phyloP scores from a whole-genome alignment of 768 basidiomycete species.

The Clitopilus hobsonii region DNA sequence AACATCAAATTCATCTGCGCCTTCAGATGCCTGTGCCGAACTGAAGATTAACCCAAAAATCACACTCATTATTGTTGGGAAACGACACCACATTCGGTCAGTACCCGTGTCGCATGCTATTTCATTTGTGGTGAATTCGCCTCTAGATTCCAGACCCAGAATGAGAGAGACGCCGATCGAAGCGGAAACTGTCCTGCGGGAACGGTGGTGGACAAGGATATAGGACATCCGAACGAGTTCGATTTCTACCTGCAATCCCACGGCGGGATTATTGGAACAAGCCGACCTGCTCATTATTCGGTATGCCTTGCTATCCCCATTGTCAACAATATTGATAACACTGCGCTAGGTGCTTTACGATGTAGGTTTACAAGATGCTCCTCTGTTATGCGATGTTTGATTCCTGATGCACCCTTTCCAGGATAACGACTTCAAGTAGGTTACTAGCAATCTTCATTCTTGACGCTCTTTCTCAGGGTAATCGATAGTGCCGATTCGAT shows the following conservation, averaged over 20 bases:
- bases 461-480: slow-evolving; percentile 1
- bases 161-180: slow-evolving; percentile 39
- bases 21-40: slow-evolving; percentile 56
- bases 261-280: slow-evolving; percentile 73
- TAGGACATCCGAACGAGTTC: slow-evolving; percentile 66
- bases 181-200: slow-evolving; percentile 76
- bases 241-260: slow-evolving; percentile 81
- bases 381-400: neutral
- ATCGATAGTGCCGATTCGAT: slow-evolving; percentile 53
- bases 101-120: neutral
- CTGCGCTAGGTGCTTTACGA: slow-evolving; percentile 33
- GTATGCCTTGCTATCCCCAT: slow-evolving; percentile 25
- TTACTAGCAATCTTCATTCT: slow-evolving; percentile 1
- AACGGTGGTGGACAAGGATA: slow-evolving; percentile 69
- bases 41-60: slow-evolving; percentile 59
- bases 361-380: slow-evolving; percentile 26
- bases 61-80: slow-evolving; percentile 77
- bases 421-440: slow-evolving; percentile 60
- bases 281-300: slow-evolving; percentile 43
- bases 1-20: too few relatives aligned
- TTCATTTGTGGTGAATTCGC: too few relatives aligned
- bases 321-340: neutral
- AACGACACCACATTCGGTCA: slow-evolving; percentile 61
- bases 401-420: slow-evolving; percentile 14
- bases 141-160: slow-evolving; percentile 26